Evolutionary conservation across 148 eudicot species (phyloP), one percentile per base, ranked within the genome.

Genomic region (Diospyros kaki): DNA sequence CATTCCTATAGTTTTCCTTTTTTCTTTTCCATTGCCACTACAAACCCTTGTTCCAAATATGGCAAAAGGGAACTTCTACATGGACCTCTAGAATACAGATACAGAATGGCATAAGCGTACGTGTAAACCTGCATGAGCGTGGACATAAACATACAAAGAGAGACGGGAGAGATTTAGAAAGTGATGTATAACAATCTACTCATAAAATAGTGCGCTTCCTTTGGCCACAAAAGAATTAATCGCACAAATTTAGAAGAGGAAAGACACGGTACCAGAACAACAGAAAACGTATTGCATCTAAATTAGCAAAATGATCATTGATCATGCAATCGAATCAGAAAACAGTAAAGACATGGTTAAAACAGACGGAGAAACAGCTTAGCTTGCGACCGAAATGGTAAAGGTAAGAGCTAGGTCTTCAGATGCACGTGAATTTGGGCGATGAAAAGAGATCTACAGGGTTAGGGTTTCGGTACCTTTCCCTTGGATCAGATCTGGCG

Each of bases 341-440:
- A 56, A 7, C 73, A 71, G 2, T 52, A 14, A 58, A 45, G 28
- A 60, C 38, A 45, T 5, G 9, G 6, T 43, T 28, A 12, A 5
- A 69, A 52, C 12, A 2, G 18, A 17, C 17, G 75, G 17, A 58
- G 3, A 4, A 62, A 46, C 75, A 28, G 14, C 59, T 69, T 2
- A 52, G 58, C 59, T 39, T 69, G 42, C 11, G 43, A 72, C 28
- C 60, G 75, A 60, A 73, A 48, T 17, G 64, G 45, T 6, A 48
- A 50, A 48, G 1, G 58, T 13, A 52, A 59, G 18, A 46, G 66
- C 44, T 14, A 38, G 62, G 46, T 2, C 43, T 1, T 12, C 46
- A 73, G 1, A 73, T 15, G 10, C 7, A 46, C 40, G 38, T 2
- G 28, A 13, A 28, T n/a, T 12, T 9, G 45, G 11, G 28, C 43